These are phyloP conservation scores for Solanum etuberosum DNA, from an alignment of 257 asterid genomes.

Conservation along the genomic window DNA sequence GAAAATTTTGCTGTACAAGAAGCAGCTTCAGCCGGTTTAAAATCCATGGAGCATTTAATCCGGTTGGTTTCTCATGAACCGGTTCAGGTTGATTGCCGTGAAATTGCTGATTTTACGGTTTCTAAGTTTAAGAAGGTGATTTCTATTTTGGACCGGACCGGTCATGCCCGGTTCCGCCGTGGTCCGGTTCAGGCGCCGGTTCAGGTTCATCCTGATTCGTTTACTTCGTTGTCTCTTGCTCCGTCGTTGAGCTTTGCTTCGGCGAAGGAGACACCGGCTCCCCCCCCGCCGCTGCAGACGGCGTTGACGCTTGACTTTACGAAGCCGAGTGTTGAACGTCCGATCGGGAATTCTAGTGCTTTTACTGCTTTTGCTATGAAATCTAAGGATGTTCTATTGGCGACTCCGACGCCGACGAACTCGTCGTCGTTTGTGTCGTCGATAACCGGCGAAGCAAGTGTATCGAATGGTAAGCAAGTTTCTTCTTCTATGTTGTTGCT, in stretches of 20 bases:
- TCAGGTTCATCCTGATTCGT: neutral
- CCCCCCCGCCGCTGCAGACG: constrained; percentile 1
- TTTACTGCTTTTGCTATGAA: neutral
- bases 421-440: constrained; percentile 52
- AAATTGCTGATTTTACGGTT: constrained; percentile 57
- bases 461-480: constrained; percentile 40
- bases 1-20: constrained; percentile 52
- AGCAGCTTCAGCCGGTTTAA: constrained; percentile 60
- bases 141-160: constrained; percentile 24
- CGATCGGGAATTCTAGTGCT: neutral
- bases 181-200: neutral
- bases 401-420: constrained; percentile 20
- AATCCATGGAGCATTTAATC: constrained; percentile 63
- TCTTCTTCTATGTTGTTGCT: neutral
- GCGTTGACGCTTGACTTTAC: constrained; percentile 49
- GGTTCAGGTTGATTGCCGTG: constrained; percentile 43
- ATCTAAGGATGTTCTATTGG: constrained; percentile 19
- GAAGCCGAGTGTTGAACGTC: constrained; percentile 11
- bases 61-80: constrained; percentile 33
- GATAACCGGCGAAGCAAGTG: constrained; percentile 80
- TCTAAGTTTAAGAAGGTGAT: constrained; percentile 42
- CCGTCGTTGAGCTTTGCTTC: constrained; percentile 10
- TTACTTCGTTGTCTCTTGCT: neutral
- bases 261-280: neutral
- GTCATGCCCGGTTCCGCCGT: neutral